Conservation (phyloP, 345 rosid species). For the Fremontodendron californicum region DNA sequence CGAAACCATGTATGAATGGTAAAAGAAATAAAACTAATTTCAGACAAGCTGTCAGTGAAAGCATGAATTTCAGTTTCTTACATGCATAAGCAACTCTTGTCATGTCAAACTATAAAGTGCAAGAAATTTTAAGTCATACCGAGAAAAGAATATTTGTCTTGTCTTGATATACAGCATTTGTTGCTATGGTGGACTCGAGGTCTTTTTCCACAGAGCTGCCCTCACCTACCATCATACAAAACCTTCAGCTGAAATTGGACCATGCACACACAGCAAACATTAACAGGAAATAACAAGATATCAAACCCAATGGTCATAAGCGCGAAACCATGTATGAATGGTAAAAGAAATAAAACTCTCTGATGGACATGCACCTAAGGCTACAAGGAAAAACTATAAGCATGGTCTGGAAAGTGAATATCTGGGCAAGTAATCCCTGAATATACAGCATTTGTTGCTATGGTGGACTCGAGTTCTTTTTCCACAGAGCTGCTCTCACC, state of each 20-base stretch:
- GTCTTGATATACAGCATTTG: constrained; percentile 98
- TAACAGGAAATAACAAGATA: constrained; percentile 1
- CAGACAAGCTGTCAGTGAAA: too few species aligned
- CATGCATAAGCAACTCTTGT: not conserved
- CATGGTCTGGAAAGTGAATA: not conserved
- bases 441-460: constrained; percentile 89
- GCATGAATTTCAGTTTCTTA: too few species aligned
- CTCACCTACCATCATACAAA: constrained; percentile 67
- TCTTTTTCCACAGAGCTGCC: constrained; percentile 95
- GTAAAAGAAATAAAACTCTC: not conserved
- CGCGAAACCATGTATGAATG: not conserved
- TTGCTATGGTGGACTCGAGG: constrained; percentile 55
- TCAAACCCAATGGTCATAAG: not conserved
- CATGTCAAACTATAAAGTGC: constrained; percentile 13
- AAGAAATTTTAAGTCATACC: constrained; percentile 44
- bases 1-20: not conserved
- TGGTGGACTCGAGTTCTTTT: constrained; percentile 65
- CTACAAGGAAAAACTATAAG: not conserved
- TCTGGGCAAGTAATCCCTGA: too few species aligned
- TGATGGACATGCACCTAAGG: not conserved
- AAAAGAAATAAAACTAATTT: not conserved
- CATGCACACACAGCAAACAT: not conserved
- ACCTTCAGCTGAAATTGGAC: constrained; percentile 13
- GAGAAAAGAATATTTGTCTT: constrained; percentile 96
- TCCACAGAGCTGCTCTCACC: constrained; percentile 98